Percentiles rank a stretch among this genome's conserved stretches.
Evolutionary conservation across 306 rosid genomes (phyloP).

Genomic region (Corylus avellana): DNA sequence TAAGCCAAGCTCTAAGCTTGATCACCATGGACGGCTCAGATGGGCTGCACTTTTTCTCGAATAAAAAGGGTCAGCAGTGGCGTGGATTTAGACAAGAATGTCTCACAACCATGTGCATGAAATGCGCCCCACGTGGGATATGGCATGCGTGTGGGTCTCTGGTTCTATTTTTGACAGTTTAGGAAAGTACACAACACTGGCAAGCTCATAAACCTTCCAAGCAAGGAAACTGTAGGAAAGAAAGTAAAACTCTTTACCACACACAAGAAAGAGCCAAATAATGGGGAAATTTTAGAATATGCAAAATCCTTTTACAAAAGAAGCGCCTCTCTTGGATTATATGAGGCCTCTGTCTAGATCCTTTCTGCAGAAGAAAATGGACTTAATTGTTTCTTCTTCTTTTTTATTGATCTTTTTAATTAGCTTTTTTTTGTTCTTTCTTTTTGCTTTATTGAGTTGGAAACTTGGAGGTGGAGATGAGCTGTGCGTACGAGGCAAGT

Average conservation of each 20-base stretch:
- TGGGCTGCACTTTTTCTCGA: background rate
- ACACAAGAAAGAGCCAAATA: background rate
- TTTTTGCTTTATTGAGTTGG: slow-evolving; percentile 2
- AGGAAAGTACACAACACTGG: slow-evolving; percentile 15
- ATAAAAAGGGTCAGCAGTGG: background rate
- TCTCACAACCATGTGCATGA: slow-evolving; percentile 45
- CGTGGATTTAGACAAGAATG: slow-evolving; percentile 33
- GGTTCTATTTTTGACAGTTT: slow-evolving; percentile 28
- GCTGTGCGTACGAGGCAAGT: slow-evolving; percentile 64
- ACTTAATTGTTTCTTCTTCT: background rate
- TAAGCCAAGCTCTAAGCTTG: background rate
- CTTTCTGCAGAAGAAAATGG: background rate
- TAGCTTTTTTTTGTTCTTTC: background rate
- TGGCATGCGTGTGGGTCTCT: slow-evolving; percentile 47
- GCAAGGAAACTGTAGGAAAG: slow-evolving; percentile 15
- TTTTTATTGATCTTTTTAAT: background rate
- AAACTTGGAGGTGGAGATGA: slow-evolving; percentile 35
- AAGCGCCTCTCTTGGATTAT: background rate
- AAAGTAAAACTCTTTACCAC: background rate
- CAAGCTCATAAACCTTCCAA: slow-evolving; percentile 20
- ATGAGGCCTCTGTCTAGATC: background rate
- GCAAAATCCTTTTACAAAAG: background rate
- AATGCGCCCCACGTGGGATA: slow-evolving; percentile 48
- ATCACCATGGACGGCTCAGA: background rate
- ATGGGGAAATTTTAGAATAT: background rate